phyloP scores from a whole-genome alignment of 2,329 filamentous ascomycete genomes.

The Penicillium sp. region DNA sequence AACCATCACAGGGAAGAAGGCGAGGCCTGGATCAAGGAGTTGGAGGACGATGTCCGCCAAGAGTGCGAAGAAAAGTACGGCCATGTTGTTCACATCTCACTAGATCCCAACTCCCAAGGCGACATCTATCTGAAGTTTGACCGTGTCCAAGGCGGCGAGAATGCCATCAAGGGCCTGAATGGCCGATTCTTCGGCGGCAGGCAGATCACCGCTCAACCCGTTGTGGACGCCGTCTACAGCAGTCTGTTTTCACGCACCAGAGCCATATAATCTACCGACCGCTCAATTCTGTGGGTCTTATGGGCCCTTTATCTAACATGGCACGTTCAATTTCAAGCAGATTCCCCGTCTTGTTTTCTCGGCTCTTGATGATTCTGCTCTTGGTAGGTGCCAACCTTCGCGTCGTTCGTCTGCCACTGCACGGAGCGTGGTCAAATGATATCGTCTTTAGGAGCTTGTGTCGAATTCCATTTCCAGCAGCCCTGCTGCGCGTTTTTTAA shows the following conservation, averaged over 20 bases:
- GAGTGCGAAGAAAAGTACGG: conserved; percentile 97
- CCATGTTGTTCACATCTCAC: conserved; percentile 91
- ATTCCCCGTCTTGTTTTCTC: conserved; percentile 20
- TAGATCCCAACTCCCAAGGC: conserved; percentile 88
- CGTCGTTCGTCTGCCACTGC: conserved; percentile 19
- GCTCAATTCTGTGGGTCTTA: conserved; percentile 24
- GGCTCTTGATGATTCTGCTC: conserved; percentile 33
- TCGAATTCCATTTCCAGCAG: neutral
- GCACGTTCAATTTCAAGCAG: conserved; percentile 18
- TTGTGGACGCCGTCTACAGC: conserved; percentile 98
- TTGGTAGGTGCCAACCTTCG: conserved; percentile 36
- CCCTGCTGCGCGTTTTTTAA: neutral
- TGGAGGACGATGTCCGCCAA: conserved; percentile 86
- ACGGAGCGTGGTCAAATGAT: conserved; percentile 24
- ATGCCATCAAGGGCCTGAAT: conserved; percentile 95
- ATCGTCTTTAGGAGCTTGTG: conserved; percentile 18
- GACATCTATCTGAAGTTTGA: conserved; percentile 99
- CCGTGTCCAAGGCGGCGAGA: conserved; percentile 88
- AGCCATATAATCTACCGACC: conserved; percentile 57
- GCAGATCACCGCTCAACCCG: conserved; percentile 88
- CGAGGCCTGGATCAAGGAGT: conserved; percentile 83
- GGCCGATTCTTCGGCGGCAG: conserved; percentile 91
- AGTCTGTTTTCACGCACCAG: conserved; percentile 86
- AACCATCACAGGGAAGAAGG: conserved; percentile 65
- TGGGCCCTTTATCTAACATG: conserved; percentile 27